Conservation (phyloP, 148 eudicot species). For the Rheum nobile region DNA sequence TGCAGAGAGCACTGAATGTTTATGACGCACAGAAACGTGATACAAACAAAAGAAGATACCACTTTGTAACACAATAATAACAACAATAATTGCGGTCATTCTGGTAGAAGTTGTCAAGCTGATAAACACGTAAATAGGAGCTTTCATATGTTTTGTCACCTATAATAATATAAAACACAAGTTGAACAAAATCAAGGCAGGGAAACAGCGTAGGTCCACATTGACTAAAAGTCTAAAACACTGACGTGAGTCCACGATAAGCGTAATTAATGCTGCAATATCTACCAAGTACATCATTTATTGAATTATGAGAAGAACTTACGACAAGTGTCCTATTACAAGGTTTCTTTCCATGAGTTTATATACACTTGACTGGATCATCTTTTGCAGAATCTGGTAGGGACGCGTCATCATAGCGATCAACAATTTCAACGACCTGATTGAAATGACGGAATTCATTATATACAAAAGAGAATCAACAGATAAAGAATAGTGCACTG, state of each 20-base stretch:
- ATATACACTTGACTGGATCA: conserved; percentile 54
- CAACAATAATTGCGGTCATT: conserved; percentile 79
- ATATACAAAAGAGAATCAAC: background rate
- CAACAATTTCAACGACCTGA: conserved; percentile 91
- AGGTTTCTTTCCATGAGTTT: conserved; percentile 33
- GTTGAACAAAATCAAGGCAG: background rate
- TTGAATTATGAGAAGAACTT: conserved; percentile 13
- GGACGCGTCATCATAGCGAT: conserved; percentile 74
- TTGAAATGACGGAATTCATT: conserved; percentile 1
- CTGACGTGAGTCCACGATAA: background rate
- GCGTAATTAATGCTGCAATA: background rate
- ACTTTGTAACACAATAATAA: background rate
- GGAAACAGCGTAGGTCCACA: background rate
- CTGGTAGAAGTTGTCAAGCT: conserved; percentile 95
- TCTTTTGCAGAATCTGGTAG: conserved; percentile 25
- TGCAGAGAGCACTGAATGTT: background rate
- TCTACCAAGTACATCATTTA: background rate
- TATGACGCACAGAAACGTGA: background rate
- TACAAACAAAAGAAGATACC: background rate
- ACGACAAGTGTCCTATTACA: conserved; percentile 58
- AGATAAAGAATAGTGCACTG: background rate
- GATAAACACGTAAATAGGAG: conserved; percentile 86
- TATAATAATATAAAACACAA: conserved; percentile 9
- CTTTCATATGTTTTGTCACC: conserved; percentile 76
- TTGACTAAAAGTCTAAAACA: background rate